These are phyloP conservation scores for Sanguinoderma infundibulare DNA, from an alignment of 1,284 basidiomycete genomes.

Conservation along the genomic window DNA sequence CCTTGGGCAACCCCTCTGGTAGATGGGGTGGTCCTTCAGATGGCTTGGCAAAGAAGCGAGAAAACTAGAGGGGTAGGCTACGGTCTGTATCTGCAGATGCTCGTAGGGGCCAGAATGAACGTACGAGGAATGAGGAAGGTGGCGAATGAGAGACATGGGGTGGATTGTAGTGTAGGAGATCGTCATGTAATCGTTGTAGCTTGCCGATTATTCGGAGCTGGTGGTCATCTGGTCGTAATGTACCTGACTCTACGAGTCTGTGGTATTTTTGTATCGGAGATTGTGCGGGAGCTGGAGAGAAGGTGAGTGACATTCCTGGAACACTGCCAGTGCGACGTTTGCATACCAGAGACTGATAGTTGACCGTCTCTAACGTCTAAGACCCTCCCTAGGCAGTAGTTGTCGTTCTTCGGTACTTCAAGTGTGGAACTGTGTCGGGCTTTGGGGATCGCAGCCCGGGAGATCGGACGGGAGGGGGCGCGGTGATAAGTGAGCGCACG, in stretches of 20 bases:
- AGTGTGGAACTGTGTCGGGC: constrained; percentile 25
- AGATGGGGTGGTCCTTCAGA: constrained; percentile 37
- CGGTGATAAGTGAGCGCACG: constrained; percentile 9
- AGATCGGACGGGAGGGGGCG: constrained; percentile 16
- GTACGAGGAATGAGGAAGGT: constrained; percentile 35
- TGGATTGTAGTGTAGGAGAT: constrained; percentile 75
- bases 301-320: neutral
- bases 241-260: constrained; percentile 72
- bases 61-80: constrained; percentile 47
- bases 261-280: constrained; percentile 77
- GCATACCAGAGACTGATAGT: constrained; percentile 5
- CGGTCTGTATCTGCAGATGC: neutral
- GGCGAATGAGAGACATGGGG: constrained; percentile 56
- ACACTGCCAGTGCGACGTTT: neutral
- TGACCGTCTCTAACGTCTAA: constrained; percentile 10
- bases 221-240: constrained; percentile 79
- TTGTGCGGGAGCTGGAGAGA: constrained; percentile 10
- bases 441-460: constrained; percentile 14
- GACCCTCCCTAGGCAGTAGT: neutral
- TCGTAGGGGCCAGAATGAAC: constrained; percentile 8
- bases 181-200: constrained; percentile 82
- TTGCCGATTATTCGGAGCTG: constrained; percentile 86
- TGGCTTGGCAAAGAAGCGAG: constrained; percentile 63
- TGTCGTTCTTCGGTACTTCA: constrained; percentile 12
- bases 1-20: constrained; percentile 72